A percentile compares a stretch with the other conserved stretches of the same genome.
phyloP scores from a whole-genome alignment of 495 filamentous ascomycete species.

The Penicillium canariense region DNA sequence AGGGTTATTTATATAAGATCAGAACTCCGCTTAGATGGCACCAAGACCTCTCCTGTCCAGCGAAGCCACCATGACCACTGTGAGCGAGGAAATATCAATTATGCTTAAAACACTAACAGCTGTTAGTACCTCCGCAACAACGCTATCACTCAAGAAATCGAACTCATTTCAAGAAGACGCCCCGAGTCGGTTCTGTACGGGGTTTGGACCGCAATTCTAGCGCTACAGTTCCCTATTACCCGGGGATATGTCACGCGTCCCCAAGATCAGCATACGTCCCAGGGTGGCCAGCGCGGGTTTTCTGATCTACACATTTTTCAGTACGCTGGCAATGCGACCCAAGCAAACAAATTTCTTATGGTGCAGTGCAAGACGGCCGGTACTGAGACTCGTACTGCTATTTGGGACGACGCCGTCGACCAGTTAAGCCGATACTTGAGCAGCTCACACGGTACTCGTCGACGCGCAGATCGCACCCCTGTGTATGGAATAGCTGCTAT shows the following conservation, averaged over 20 bases:
- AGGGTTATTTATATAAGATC: too few relatives aligned
- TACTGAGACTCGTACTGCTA: neutral
- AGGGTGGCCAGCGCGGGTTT: slow-evolving; percentile 5
- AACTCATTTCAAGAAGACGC: too few relatives aligned
- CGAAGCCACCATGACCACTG: too few relatives aligned
- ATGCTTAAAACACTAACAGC: too few relatives aligned
- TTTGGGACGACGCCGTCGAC: slow-evolving; percentile 3
- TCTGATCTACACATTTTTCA: slow-evolving; percentile 10
- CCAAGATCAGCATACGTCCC: slow-evolving; percentile 10
- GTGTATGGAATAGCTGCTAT: too few relatives aligned
- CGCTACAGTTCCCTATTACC: slow-evolving; percentile 3
- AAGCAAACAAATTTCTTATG: slow-evolving; percentile 3
- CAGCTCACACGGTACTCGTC: slow-evolving; percentile 2
- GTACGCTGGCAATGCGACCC: neutral
- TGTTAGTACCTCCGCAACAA: too few relatives aligned
- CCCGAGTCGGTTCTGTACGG: too few relatives aligned
- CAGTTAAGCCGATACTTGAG: neutral
- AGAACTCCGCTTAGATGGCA: too few relatives aligned
- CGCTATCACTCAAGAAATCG: too few relatives aligned
- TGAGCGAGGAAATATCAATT: too few relatives aligned
- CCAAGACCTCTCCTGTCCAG: too few relatives aligned
- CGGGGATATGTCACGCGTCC: slow-evolving; percentile 13
- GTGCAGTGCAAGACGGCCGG: slow-evolving; percentile 9
- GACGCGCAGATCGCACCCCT: too few relatives aligned
- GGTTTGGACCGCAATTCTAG: slow-evolving; percentile 13